Base-by-base conservation (phyloP, 23 red algal species). In the Agarophyton chilense region DNA sequence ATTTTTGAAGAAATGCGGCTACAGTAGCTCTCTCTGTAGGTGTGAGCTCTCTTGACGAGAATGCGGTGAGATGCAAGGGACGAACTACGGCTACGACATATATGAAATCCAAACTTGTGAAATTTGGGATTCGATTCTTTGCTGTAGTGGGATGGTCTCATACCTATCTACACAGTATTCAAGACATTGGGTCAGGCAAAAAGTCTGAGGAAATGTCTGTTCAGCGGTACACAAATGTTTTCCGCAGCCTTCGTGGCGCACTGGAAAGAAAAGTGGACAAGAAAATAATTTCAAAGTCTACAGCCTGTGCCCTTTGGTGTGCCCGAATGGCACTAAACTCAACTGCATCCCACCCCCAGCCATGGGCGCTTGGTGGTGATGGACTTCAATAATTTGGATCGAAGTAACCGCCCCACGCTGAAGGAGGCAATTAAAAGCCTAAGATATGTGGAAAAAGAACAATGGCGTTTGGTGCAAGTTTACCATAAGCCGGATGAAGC, bases 51-150 rank as follows among this genome's bases (percentile, higher is more conserved):
- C 19, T 40, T 10, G 68, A 11, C 32, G 10, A 74, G 43, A 74
- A 74, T 40, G 38, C 68, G 36, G 32, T 74, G 19, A 42, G 68
- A 22, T 38, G 68, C 43, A 74, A 74, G n/a, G 68, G 68, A 8
- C 22, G 29, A 34, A 74, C 43, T 49, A 29, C 29, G 18, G 68
- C 68, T 13, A 42, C 6, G 16, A 36, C 68, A 12, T 74, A 74
- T 38, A 74, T 74, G 68, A 74, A 74, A 34, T 74, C 68, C 18
- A 74, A 74, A 34, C 68, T 29, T 8, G 68, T 74, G 32, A 74
- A 36, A 49, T n/a, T n/a, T n/a, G n/a, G n/a, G n/a, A n/a, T n/a
- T n/a, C n/a, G n/a, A n/a, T n/a, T n/a, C n/a, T n/a, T 36, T 40
- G 43, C 68, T 45, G 43, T 74, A 31, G 29, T 74, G 36, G 34